A percentile compares a stretch with the other conserved stretches of the same genome.
Conservation (phyloP, 306 rosid species). For the Ceratonia siliqua region DNA sequence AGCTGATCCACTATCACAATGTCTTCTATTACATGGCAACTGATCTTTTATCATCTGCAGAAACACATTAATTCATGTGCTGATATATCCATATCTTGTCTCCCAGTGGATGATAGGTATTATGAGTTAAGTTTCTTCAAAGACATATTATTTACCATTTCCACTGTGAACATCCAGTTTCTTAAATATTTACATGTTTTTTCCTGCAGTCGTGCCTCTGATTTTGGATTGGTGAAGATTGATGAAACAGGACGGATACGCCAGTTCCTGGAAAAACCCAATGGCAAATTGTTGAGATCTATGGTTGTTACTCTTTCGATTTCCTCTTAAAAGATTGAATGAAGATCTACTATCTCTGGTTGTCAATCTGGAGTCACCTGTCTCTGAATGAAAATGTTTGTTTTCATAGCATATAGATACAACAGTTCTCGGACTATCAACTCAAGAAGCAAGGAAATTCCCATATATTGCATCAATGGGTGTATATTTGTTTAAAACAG, state of each 20-base stretch:
- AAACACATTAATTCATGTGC: no score
- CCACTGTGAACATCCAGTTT: no score
- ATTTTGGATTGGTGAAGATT: slow-evolving; percentile 53
- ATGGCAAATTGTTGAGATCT: slow-evolving; percentile 49
- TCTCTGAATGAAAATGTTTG: slow-evolving; percentile 33
- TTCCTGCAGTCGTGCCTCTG: slow-evolving; percentile 48
- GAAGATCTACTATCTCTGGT: neutral
- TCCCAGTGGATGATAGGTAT: no score
- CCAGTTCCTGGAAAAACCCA: slow-evolving; percentile 55
- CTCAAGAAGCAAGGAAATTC: slow-evolving; percentile 47
- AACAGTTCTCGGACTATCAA: slow-evolving; percentile 46
- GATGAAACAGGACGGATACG: slow-evolving; percentile 50
- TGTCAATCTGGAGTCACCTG: slow-evolving; percentile 18
- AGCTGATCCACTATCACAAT: no score
- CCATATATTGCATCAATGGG: slow-evolving; percentile 63
- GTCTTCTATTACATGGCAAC: no score
- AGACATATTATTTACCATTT: no score
- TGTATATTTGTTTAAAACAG: slow-evolving; percentile 52
- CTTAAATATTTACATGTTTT: no score
- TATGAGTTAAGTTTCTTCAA: no score
- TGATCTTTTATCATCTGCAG: no score
- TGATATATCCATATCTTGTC: no score
- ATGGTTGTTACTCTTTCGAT: slow-evolving; percentile 49
- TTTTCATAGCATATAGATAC: slow-evolving; percentile 53
- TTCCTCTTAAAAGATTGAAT: slow-evolving; percentile 24